phyloP scores from a whole-genome alignment of 805 yeast species.

The Ogataea allantospora region DNA sequence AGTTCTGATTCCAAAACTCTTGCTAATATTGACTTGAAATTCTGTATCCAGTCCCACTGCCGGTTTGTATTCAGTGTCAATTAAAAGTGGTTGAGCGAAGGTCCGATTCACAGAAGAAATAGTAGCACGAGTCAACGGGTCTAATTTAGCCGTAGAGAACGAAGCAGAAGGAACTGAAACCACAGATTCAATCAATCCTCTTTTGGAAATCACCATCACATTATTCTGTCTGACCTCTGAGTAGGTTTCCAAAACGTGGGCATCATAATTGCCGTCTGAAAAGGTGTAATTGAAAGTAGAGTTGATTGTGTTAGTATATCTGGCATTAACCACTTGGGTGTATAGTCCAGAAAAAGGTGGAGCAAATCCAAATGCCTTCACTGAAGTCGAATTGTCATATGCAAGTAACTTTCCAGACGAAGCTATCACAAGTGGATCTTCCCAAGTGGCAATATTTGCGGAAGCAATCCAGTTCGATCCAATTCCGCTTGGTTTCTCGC shows the following conservation, averaged over 20 bases:
- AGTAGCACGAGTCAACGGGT: constrained; percentile 18
- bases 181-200: constrained; percentile 41
- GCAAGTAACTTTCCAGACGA: constrained; percentile 39
- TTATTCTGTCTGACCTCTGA: constrained; percentile 38
- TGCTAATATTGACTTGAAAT: constrained; percentile 31
- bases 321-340: constrained; percentile 40
- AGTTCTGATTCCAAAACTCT: constrained; percentile 19
- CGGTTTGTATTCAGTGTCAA: constrained; percentile 22
- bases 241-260: constrained; percentile 30
- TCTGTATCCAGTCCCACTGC: constrained; percentile 25
- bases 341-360: constrained; percentile 39
- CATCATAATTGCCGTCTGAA: constrained; percentile 36
- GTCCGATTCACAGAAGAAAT: constrained; percentile 22
- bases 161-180: constrained; percentile 25
- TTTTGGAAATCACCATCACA: constrained; percentile 36
- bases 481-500: constrained; percentile 32
- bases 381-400: constrained; percentile 32
- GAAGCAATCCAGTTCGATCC: constrained; percentile 62
- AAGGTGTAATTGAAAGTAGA: constrained; percentile 40
- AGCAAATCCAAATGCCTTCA: constrained; percentile 33
- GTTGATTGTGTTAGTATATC: constrained; percentile 33
- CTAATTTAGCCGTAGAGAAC: constrained; percentile 28
- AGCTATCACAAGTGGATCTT: constrained; percentile 38
- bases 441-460: constrained; percentile 57
- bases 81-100: constrained; percentile 33